A percentile compares a stretch with the other conserved stretches of the same genome.
phyloP scores from a whole-genome alignment of 441 rosid species.

The Corymbia citriodora region DNA sequence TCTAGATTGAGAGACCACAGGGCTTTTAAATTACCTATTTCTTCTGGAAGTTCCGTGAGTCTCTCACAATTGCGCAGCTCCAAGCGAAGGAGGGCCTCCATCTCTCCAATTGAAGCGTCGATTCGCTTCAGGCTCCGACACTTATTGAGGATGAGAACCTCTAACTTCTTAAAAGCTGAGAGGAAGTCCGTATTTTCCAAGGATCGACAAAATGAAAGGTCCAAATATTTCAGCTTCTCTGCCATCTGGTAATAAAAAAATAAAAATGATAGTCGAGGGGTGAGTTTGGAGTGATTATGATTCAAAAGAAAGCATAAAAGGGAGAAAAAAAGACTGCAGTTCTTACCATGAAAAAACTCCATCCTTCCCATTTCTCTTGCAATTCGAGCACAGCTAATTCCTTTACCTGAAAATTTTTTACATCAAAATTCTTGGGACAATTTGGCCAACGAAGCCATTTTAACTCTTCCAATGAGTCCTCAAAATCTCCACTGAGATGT shows the following conservation, averaged over 20 bases:
- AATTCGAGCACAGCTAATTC: background rate
- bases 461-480: background rate
- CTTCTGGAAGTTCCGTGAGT: background rate
- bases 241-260: background rate
- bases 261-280: background rate
- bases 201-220: fast-evolving
- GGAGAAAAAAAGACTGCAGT: background rate
- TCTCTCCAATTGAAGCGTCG: background rate
- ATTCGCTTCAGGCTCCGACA: fast-evolving
- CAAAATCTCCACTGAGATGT: background rate
- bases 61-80: fast-evolving
- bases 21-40: background rate
- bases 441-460: background rate
- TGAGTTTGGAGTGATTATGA: background rate
- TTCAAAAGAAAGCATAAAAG: background rate
- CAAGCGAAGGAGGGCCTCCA: background rate
- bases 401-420: fast-evolving
- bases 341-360: background rate
- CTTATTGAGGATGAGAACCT: fast-evolving
- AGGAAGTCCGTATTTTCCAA: background rate
- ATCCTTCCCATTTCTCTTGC: background rate
- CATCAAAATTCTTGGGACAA: background rate
- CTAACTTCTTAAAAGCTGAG: background rate
- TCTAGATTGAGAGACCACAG: background rate
- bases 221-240: background rate